These are phyloP conservation scores for Adiantum capillusveneris DNA, from an alignment of 75 land plant genomes.

Conservation along the genomic window DNA sequence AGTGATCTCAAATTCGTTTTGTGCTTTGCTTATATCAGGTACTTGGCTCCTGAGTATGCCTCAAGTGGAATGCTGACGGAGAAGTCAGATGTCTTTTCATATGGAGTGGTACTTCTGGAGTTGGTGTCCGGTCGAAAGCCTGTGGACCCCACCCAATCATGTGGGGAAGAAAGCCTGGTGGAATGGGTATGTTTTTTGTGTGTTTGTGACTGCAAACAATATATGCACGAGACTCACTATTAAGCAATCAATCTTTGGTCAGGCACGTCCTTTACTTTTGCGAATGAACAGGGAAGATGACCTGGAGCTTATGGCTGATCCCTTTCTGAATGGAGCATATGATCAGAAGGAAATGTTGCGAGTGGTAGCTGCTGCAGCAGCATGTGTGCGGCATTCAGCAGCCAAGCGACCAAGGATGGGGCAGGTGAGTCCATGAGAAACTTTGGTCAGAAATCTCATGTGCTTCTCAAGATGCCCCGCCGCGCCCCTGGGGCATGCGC, in stretches of 20 bases:
- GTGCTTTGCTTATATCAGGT: slow-evolving; percentile 29
- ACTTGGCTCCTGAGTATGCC: slow-evolving; percentile 82
- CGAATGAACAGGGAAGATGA: slow-evolving; percentile 24
- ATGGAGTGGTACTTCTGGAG: slow-evolving; percentile 74
- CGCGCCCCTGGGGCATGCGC: no score
- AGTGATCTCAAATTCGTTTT: slow-evolving; percentile 3
- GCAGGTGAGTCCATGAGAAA: slow-evolving; percentile 40
- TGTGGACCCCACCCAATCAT: slow-evolving; percentile 43
- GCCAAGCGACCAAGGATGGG: slow-evolving; percentile 76
- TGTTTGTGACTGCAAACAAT: neutral
- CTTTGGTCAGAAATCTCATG: no score
- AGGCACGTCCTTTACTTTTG: slow-evolving; percentile 35
- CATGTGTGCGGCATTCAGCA: slow-evolving; percentile 76
- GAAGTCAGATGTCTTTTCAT: slow-evolving; percentile 74
- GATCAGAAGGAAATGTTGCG: slow-evolving; percentile 56
- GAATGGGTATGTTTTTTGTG: slow-evolving; percentile 53
- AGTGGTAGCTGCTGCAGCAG: slow-evolving; percentile 75
- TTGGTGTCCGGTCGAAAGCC: slow-evolving; percentile 63
- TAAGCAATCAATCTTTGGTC: no score
- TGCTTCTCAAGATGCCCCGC: no score
- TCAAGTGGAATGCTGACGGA: slow-evolving; percentile 75
- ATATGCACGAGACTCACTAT: no score
- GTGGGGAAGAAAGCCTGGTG: slow-evolving; percentile 65
- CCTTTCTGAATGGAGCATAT: slow-evolving; percentile 34
- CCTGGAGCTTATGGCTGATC: slow-evolving; percentile 46